phyloP scores from a whole-genome alignment of 805 yeast species.

The Sugiyamaella floridensis region DNA sequence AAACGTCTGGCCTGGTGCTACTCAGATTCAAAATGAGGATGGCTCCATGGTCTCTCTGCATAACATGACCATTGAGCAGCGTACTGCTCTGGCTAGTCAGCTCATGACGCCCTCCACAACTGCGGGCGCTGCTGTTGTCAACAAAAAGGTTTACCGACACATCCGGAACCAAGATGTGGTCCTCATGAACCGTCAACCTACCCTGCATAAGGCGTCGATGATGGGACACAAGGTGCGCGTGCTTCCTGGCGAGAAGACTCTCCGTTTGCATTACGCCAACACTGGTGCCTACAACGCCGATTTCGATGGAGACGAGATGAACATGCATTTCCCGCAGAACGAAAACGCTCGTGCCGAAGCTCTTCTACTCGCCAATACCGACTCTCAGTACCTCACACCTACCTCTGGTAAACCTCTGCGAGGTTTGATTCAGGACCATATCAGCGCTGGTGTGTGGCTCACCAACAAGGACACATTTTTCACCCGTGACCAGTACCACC shows the following conservation, averaged over 20 bases:
- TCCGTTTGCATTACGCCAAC: conserved; percentile 95
- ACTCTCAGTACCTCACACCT: conserved; percentile 95
- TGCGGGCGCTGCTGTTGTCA: conserved; percentile 53
- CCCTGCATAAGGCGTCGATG: conserved; percentile 98
- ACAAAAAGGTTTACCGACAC: conserved; percentile 92
- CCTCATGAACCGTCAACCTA: conserved; percentile 98
- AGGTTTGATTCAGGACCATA: conserved; percentile 98
- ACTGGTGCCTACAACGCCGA: conserved; percentile 99
- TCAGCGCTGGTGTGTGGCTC: conserved; percentile 98
- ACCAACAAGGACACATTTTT: conserved; percentile 89
- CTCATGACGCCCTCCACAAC: conserved; percentile 68
- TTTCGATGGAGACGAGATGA: conserved; percentile 99
- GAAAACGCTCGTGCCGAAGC: conserved; percentile 99
- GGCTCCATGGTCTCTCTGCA: conserved; percentile 74
- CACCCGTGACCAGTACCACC: conserved; percentile 88
- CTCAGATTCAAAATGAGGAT: conserved; percentile 91
- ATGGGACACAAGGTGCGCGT: conserved; percentile 99
- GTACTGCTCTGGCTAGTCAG: conserved; percentile 92
- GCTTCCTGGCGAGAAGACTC: conserved; percentile 93
- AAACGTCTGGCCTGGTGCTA: conserved; percentile 97
- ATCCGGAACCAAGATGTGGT: conserved; percentile 93
- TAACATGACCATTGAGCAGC: conserved; percentile 88
- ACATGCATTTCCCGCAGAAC: conserved; percentile 96
- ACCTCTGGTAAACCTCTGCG: conserved; percentile 97
- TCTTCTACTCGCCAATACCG: conserved; percentile 88